A percentile compares a stretch with the other conserved stretches of the same genome.
These are phyloP conservation scores for Collybia mongolica DNA, from an alignment of 768 basidiomycete species.

Conservation along the genomic window DNA sequence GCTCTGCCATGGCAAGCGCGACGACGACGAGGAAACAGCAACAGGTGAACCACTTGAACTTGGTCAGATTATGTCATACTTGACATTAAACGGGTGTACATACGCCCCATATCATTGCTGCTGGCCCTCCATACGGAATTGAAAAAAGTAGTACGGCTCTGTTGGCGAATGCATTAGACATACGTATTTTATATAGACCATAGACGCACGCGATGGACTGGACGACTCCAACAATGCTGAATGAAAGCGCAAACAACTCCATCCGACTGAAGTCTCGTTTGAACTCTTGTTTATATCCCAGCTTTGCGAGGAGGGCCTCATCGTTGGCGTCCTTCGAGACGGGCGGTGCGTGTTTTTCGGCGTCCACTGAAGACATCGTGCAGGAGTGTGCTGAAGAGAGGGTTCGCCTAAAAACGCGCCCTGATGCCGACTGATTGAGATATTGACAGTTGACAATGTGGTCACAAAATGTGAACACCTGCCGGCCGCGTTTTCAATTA, in stretches of 20 bases:
- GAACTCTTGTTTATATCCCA: conserved; percentile 39
- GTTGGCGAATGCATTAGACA: not conserved
- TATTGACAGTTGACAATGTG: no score
- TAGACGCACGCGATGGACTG: conserved; percentile 52
- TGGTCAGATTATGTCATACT: conserved; percentile 10
- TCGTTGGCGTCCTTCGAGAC: conserved; percentile 1
- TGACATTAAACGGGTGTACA: conserved; percentile 17
- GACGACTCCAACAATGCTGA: conserved; percentile 66
- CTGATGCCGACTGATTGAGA: no score
- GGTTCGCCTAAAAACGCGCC: no score
- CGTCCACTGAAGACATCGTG: no score
- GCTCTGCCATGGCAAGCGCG: conserved; percentile 67
- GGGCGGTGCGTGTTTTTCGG: no score
- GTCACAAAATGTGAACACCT: no score
- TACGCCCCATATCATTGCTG: conserved; percentile 75
- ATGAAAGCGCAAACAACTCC: conserved; percentile 71
- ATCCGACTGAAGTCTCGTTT: conserved; percentile 50
- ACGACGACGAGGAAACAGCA: conserved; percentile 61
- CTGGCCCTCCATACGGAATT: conserved; percentile 66
- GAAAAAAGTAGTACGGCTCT: conserved; percentile 50
- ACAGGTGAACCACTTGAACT: conserved; percentile 59
- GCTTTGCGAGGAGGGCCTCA: conserved; percentile 15
- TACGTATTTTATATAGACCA: not conserved
- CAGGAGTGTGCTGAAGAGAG: no score
- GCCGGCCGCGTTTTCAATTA: no score